Evolutionary conservation across 2,329 filamentous ascomycete species (phyloP).

Genomic region (Dactylellina haptotyla): DNA sequence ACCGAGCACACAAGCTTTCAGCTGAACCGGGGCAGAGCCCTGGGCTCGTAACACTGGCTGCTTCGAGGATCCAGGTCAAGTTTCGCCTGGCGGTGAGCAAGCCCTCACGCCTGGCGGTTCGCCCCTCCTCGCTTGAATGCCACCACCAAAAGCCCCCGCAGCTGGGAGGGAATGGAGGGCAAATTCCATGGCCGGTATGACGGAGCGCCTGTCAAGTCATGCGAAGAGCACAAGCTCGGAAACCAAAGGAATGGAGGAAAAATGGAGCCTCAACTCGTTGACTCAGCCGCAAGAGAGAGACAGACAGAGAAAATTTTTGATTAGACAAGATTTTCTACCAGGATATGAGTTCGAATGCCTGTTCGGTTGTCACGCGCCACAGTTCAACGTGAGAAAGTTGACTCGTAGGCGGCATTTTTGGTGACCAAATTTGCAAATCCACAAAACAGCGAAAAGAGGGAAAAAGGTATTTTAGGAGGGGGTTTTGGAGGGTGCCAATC

Average conservation of each 20-base stretch:
- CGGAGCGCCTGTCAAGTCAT: slow-evolving; percentile 51
- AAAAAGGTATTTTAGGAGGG: neutral
- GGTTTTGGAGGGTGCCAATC: neutral
- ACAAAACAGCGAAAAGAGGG: neutral
- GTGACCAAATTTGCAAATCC: too few species aligned
- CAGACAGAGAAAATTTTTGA: slow-evolving; percentile 17
- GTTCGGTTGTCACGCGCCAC: slow-evolving; percentile 36
- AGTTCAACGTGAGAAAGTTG: slow-evolving; percentile 19
- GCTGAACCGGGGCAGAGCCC: slow-evolving; percentile 2
- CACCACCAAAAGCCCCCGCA: slow-evolving; percentile 26
- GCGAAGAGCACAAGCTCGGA: slow-evolving; percentile 20
- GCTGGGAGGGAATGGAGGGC: slow-evolving; percentile 30
- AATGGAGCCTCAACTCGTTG: slow-evolving; percentile 43
- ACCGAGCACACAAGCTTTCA: neutral
- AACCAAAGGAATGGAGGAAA: slow-evolving; percentile 21
- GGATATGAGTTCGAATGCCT: slow-evolving; percentile 34
- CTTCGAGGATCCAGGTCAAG: slow-evolving; percentile 47
- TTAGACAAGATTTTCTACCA: slow-evolving; percentile 12
- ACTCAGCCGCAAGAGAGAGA: slow-evolving; percentile 49
- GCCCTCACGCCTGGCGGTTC: slow-evolving; percentile 37
- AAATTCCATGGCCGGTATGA: slow-evolving; percentile 33
- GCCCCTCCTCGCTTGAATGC: slow-evolving; percentile 22
- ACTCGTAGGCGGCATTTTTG: neutral
- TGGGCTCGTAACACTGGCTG: slow-evolving; percentile 38
- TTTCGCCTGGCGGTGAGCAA: slow-evolving; percentile 37